Percentiles rank a stretch among this genome's conserved stretches.
Conservation (phyloP, 176 grass and related monocot genomes). For the Rhynchospora tenuis region DNA sequence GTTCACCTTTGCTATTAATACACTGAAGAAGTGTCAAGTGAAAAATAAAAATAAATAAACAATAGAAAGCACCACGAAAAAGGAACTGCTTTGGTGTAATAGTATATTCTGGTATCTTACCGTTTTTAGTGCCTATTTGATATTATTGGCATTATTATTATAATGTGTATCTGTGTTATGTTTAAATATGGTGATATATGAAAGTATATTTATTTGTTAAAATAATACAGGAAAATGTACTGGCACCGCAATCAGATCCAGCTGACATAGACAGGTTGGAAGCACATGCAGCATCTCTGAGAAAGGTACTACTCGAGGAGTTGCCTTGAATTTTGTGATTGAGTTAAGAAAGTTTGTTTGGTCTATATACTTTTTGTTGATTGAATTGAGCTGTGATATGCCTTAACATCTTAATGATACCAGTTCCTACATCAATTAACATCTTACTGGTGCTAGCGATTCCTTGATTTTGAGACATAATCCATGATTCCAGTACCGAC, state of each 20-base stretch:
- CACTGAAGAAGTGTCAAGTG: not conserved
- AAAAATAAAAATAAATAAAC: too few species aligned
- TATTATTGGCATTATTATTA: not conserved
- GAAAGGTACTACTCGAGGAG: conserved; percentile 52
- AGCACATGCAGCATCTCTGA: conserved; percentile 62
- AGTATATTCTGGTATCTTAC: not conserved
- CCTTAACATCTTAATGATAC: not conserved
- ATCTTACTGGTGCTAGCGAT: not conserved
- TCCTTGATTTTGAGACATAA: too few species aligned
- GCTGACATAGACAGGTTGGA: conserved; percentile 79
- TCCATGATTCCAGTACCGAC: too few species aligned
- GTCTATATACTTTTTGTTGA: not conserved
- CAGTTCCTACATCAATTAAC: not conserved
- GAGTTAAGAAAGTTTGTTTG: not conserved
- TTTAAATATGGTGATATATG: not conserved
- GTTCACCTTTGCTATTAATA: not conserved
- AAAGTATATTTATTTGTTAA: not conserved
- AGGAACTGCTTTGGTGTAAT: too few species aligned
- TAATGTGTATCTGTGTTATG: not conserved
- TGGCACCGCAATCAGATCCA: conserved; percentile 40
- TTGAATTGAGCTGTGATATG: not conserved
- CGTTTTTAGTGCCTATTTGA: not conserved
- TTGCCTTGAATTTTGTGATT: not conserved
- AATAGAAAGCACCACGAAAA: not conserved
- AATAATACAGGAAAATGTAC: conserved; percentile 44